A percentile compares a stretch with the other conserved stretches of the same genome.
These are phyloP conservation scores for Lentinula sp. DNA, from an alignment of 768 basidiomycete species.

Conservation along the genomic window DNA sequence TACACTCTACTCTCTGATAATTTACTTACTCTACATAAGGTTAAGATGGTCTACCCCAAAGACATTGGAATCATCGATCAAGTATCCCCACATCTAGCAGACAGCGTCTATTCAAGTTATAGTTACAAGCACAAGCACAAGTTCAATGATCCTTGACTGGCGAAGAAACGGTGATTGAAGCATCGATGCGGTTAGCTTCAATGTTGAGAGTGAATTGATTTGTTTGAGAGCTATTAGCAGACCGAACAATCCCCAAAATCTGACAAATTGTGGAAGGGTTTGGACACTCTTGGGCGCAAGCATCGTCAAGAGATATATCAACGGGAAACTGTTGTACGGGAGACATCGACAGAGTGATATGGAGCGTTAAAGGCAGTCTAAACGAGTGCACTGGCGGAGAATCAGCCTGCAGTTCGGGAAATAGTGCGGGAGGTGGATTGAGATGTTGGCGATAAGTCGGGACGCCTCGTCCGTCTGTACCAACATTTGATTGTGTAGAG, in stretches of 20 bases:
- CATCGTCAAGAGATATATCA: constrained; percentile 1
- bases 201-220: not conserved
- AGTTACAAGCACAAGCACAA: too few relatives aligned
- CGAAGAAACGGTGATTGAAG: not conserved
- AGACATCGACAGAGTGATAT: constrained; percentile 14
- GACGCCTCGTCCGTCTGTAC: not conserved
- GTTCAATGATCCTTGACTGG: too few relatives aligned
- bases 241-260: not conserved
- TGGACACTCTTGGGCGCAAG: constrained; percentile 19
- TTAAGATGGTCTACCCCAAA: too few relatives aligned
- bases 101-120: too few relatives aligned
- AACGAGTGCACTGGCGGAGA: constrained; percentile 2
- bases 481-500: constrained; percentile 6
- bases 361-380: constrained; percentile 14
- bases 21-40: not conserved
- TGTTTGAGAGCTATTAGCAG: not conserved
- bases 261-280: not conserved
- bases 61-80: too few relatives aligned
- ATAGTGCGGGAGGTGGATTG: constrained; percentile 31
- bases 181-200: not conserved
- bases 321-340: constrained; percentile 9
- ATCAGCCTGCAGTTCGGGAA: not conserved
- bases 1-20: not conserved
- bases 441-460: constrained; percentile 47
- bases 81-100: too few relatives aligned